A percentile compares a stretch with the other conserved stretches of the same genome.
These are phyloP conservation scores for Saccharomyces hybrid DNA, from an alignment of 1,139 yeast genomes.

Conservation along the genomic window DNA sequence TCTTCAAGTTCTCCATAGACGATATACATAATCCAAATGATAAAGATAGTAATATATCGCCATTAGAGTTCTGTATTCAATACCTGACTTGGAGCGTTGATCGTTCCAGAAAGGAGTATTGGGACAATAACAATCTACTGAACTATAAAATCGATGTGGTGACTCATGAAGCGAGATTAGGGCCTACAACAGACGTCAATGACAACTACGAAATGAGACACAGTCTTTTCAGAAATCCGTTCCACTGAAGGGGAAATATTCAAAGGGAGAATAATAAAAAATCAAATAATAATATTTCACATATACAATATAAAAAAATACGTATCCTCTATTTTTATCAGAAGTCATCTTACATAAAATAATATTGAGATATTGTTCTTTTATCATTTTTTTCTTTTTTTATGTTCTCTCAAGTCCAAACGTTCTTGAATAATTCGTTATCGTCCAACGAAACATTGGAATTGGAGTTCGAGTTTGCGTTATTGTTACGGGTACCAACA, in stretches of 20 bases:
- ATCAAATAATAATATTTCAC: not conserved
- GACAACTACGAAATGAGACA: not conserved
- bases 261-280: not conserved
- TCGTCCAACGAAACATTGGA: constrained; percentile 21
- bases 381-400: not conserved
- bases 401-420: constrained; percentile 14
- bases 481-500: constrained; percentile 3
- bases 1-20: constrained; percentile 24
- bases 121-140: constrained; percentile 22
- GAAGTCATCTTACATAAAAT: not conserved
- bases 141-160: constrained; percentile 17
- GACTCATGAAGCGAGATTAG: not conserved
- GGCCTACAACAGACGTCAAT: not conserved
- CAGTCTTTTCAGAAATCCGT: not conserved
- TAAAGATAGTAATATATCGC: constrained; percentile 5
- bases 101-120: constrained; percentile 14
- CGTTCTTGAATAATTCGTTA: constrained; percentile 24
- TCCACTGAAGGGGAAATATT: not conserved
- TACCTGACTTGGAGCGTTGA: constrained; percentile 17
- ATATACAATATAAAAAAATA: not conserved
- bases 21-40: constrained; percentile 10
- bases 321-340: constrained; percentile 1
- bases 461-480: constrained; percentile 5
- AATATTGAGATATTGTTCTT: not conserved
- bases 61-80: constrained; percentile 19